These are phyloP conservation scores for Debaryomyces castellii DNA, from an alignment of 805 yeast genomes.

Conservation along the genomic window DNA sequence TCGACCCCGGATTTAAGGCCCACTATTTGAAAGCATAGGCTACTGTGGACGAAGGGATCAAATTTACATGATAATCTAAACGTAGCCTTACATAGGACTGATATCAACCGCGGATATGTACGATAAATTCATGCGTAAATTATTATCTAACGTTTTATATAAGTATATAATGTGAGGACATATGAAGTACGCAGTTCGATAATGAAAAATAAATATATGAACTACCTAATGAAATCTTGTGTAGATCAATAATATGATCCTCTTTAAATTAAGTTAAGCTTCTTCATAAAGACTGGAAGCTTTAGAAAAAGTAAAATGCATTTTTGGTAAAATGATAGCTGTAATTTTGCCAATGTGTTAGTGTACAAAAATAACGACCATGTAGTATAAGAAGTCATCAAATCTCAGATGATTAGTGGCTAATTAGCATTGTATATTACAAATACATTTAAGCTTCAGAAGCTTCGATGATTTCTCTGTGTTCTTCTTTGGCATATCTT, in stretches of 20 bases:
- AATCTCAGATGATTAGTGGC: background rate
- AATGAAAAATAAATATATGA: background rate
- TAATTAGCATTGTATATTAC: background rate
- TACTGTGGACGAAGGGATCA: no score
- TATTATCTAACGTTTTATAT: background rate
- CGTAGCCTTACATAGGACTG: no score
- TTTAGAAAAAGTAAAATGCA: slow-evolving; percentile 1
- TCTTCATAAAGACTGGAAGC: slow-evolving; percentile 1
- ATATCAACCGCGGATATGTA: no score
- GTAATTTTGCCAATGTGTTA: background rate
- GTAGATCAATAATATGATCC: background rate
- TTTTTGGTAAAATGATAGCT: background rate
- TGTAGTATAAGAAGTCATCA: background rate
- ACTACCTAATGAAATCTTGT: background rate
- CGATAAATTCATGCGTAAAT: background rate
- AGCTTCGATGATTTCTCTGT: slow-evolving; percentile 38
- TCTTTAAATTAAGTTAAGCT: background rate
- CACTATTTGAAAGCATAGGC: no score
- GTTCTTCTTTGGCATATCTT: slow-evolving; percentile 58
- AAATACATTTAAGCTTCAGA: slow-evolving; percentile 4
- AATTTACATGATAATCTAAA: no score
- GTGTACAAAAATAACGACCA: background rate
- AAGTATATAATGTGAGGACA: background rate
- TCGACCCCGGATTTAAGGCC: no score
- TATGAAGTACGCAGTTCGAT: background rate